Evolutionary conservation across 225 moss, liverwort and hornwort genomes (phyloP), one percentile per base, ranked within the genome.

Genomic region (Thuidium tamariscinum): DNA sequence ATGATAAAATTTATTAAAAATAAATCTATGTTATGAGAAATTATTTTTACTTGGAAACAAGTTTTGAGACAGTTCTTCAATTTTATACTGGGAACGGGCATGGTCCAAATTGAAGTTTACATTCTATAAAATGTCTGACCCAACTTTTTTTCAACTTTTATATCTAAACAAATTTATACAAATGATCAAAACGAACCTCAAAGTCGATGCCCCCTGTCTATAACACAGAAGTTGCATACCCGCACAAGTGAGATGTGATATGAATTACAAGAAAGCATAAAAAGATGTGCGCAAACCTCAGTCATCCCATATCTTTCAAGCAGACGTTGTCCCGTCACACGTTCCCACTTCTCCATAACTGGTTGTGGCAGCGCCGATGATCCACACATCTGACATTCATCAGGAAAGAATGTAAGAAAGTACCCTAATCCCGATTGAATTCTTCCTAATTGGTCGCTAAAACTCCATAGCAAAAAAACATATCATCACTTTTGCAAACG

Each of bases 301-400:
- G 98, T 98, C 98, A 98, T 98, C 76, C 97, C 98, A 83, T 98
- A 98, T 93, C 97, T 91, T 93, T 98, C 98, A 68, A 98, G 94
- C 77, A 98, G 88, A 29, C 93, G 91, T 86, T 95, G 94, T 10
- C 95, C 92, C 11, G 98, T 94, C 79, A 95, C 90, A 57, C 79
- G 84, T 86, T 96, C 93, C 98, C 98, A 98, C 72, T 94, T 93
- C 84, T 97, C 95, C 98, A 98, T 95, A 61, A 98, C 95, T 83
- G 98, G 98, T 85, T 93, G 92, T 57, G 98, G 98, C 86, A 98
- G 93, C 80, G 98, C 98, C 37, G 98, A 97, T 76, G 98, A 98
- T 80, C 97, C 98, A 88, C 95, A 98, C 98, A 97, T 98, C 97
- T 97, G 90, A 76, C 57, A 78, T 48, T 32, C 73, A 85, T 85